Conservation (phyloP, 2,329 filamentous ascomycete genomes). For the Pyrenophora graminea region DNA sequence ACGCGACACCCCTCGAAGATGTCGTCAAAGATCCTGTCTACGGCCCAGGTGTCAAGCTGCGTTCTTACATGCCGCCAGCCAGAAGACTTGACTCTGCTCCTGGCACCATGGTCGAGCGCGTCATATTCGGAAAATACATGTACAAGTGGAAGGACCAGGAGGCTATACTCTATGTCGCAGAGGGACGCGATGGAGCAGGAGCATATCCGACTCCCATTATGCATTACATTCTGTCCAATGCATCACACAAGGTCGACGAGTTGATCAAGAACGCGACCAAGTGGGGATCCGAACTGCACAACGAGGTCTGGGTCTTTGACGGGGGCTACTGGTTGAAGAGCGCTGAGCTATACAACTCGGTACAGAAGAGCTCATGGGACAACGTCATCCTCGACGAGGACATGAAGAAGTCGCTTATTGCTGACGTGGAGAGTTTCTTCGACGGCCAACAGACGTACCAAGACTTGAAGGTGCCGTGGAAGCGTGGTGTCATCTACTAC, state of each 20-base stretch:
- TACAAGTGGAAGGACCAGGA: constrained; percentile 53
- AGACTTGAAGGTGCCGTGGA: constrained; percentile 69
- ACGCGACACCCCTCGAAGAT: constrained; percentile 48
- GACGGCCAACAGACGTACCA: constrained; percentile 62
- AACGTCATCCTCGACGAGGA: constrained; percentile 67
- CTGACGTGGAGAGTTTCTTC: constrained; percentile 69
- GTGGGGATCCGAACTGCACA: constrained; percentile 62
- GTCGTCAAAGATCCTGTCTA: constrained; percentile 45
- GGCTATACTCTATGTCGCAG: constrained; percentile 49
- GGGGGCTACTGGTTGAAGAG: constrained; percentile 66
- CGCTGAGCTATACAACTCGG: constrained; percentile 61
- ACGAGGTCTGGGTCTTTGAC: constrained; percentile 71
- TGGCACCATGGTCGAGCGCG: constrained; percentile 44
- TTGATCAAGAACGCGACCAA: constrained; percentile 60
- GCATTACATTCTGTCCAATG: constrained; percentile 51
- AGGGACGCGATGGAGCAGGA: constrained; percentile 46
- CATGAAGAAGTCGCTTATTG: constrained; percentile 68
- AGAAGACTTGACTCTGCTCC: constrained; percentile 44
- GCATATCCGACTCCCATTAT: constrained; percentile 43
- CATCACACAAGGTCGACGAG: constrained; percentile 49
- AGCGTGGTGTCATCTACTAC: constrained; percentile 70
- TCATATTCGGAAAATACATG: constrained; percentile 53
- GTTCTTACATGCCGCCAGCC: constrained; percentile 46
- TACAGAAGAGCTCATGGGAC: constrained; percentile 59
- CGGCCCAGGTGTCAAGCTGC: constrained; percentile 41